Evolutionary conservation across 2,329 filamentous ascomycete species (phyloP), one percentile per base, ranked within the genome.

Genomic region (Nothopassalora personata): DNA sequence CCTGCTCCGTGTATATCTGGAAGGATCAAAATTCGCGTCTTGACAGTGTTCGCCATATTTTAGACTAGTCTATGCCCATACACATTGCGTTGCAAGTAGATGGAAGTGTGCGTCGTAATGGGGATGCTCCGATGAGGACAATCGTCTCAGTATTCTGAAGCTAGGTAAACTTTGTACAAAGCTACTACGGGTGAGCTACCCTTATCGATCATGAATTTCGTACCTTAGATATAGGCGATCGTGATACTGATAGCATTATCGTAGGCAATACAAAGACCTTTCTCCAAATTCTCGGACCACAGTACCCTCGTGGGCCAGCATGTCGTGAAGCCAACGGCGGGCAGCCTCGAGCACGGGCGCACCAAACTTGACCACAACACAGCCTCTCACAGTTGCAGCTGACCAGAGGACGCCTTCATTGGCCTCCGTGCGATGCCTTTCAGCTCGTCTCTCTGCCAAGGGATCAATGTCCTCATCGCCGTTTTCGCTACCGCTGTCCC

Each of bases 301-400:
- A 62, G 84, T 92, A 1, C 89, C 89, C 72, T 96, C 90, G 62
- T 84, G 81, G 49, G 80, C 75, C 50, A 96, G 76, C 83, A 97
- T 89, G 6, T 80, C 80, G 9, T 86, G 85, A 59, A 97, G 80
- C 91, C 92, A 97, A 50, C 83, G 77, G 65, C 89, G 84, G 4
- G 87, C 91, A 28, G 87, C 88, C 72, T 97, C 91, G 27, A 96
- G 87, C 48, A 87, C 87, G 56, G 80, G 81, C 1, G 92, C 90
- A 1, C 90, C 91, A 72, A 97, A 95, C 73, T 97, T 97, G 66
- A 97, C 88, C 28, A 97, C 81, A 3, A 94, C 87, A 69, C 93
- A 96, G 4, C 90, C 88, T 55, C 91, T 82, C 34, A 95, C 85
- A 28, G 82, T 83, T 13, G 91, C 89, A 11, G 89, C 90, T 28